Percentiles rank a stretch among this genome's conserved stretches.
Evolutionary conservation across 2,329 filamentous ascomycete genomes (phyloP).

Genomic region (Penicillium sp.): DNA sequence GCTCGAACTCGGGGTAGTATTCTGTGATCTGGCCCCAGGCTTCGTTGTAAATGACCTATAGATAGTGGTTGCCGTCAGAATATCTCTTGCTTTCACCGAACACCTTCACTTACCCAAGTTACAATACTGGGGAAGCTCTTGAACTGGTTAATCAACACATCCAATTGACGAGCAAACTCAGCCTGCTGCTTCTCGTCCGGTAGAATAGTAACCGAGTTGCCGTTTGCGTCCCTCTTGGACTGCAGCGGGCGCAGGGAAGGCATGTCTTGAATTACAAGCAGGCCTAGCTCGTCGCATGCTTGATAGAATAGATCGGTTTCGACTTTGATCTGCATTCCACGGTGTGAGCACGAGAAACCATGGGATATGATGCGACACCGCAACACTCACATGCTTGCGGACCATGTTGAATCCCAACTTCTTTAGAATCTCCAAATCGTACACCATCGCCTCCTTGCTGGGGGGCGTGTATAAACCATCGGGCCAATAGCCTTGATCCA

Average conservation of each 20-base stretch:
- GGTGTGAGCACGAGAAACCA: not conserved
- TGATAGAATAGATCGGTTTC: constrained; percentile 67
- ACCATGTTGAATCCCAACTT: constrained; percentile 68
- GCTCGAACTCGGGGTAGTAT: constrained; percentile 55
- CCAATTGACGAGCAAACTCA: constrained; percentile 66
- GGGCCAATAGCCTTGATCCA: constrained; percentile 72
- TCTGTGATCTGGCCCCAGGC: constrained; percentile 64
- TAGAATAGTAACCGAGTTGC: constrained; percentile 22
- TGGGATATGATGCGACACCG: not conserved
- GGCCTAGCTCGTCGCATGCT: constrained; percentile 64
- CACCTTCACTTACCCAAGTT: constrained; percentile 54
- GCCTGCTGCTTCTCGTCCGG: constrained; percentile 54
- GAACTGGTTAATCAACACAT: constrained; percentile 61
- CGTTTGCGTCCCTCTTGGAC: not conserved
- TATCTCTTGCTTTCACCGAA: not conserved
- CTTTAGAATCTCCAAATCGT: constrained; percentile 65
- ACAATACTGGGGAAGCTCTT: constrained; percentile 65
- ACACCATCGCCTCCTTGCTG: constrained; percentile 66
- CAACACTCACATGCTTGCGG: constrained; percentile 62
- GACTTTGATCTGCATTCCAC: constrained; percentile 59
- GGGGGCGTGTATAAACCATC: constrained; percentile 68
- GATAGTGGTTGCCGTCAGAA: not conserved
- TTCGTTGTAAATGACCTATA: constrained; percentile 67
- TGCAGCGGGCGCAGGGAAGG: constrained; percentile 55
- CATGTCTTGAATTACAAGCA: constrained; percentile 72